Evolutionary conservation across 495 filamentous ascomycete genomes (phyloP), one percentile per base, ranked within the genome.

Genomic region (Aspergillus sclerotiicarbonarius): DNA sequence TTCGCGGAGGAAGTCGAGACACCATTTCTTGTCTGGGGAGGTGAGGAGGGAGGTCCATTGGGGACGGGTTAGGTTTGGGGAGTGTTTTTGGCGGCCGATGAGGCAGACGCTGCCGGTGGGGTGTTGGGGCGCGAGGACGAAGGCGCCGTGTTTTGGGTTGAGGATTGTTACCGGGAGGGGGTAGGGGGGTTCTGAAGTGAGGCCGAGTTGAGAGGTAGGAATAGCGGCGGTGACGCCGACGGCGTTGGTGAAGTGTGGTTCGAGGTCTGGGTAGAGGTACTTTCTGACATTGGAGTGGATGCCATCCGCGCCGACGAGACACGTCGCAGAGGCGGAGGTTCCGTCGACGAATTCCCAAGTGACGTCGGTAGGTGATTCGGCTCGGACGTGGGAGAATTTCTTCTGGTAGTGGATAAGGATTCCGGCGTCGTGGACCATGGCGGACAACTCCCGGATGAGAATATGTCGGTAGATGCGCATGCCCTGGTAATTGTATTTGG

Each of bases 281-380:
- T 63, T 61, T 16, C 76, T 76, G 10, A 82, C 75, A 13, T 62
- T 64, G 0, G 77, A 79, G 57, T 82, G 77, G 53, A 81, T 80
- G 19, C 81, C 79, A 37, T 83, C 78, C 0, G 77, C 76, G 2
- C 77, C 80, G 20, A 82, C 68, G 8, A 82, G 62, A 31, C 73
- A 69, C 1, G 53, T 45, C 4, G 76, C 74, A 0, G 51, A 58
- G 8, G 25, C 65, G 5, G 58, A 63, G 3, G 66, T 64, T 9
- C 76, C 76, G 51, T 81, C 75, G 15, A 60, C 64, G 46, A 80
- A 74, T 50, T 66, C 62, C 62, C 78, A 81, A 0, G 60, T 65
- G 1, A 82, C 76, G 8, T 66, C 59, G 2, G 60, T 56, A 12
- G 60, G 50, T 5, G 63, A 64, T 35, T 80, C 76, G 0, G 68